These are phyloP conservation scores for Crithidia fasciculata DNA, from an alignment of 208 protist genomes.

Conservation along the genomic window DNA sequence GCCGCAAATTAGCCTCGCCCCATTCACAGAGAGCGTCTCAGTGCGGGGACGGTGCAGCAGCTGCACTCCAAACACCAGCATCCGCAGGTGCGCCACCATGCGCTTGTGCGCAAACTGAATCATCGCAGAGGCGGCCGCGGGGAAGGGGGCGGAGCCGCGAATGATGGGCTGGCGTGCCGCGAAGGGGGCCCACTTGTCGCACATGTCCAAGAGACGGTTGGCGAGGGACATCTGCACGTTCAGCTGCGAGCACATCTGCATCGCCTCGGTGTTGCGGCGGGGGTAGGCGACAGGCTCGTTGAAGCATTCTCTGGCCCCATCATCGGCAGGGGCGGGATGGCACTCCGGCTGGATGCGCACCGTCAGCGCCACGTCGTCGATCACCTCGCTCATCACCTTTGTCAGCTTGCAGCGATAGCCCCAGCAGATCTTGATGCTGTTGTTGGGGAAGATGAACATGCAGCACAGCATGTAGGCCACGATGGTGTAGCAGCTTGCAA, in stretches of 20 bases:
- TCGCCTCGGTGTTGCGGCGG: conserved; percentile 26
- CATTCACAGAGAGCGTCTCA: not conserved
- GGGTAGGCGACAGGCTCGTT: conserved; percentile 5
- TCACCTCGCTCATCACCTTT: conserved; percentile 39
- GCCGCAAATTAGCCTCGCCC: conserved; percentile 20
- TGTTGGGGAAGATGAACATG: conserved; percentile 67
- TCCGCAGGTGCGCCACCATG: conserved; percentile 25
- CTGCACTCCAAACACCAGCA: conserved; percentile 45
- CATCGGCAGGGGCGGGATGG: conserved; percentile 6
- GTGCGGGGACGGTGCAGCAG: conserved; percentile 39
- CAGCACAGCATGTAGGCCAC: conserved; percentile 56
- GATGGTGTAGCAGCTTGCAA: conserved; percentile 48
- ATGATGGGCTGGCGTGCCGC: conserved; percentile 28
- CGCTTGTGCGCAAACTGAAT: conserved; percentile 32
- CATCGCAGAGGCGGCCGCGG: conserved; percentile 11
- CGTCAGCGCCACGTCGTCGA: conserved; percentile 42
- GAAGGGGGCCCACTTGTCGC: conserved; percentile 46
- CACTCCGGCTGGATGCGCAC: conserved; percentile 17
- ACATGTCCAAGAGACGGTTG: conserved; percentile 26
- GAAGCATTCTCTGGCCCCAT: not conserved
- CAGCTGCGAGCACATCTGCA: conserved; percentile 47
- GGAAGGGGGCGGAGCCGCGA: conserved; percentile 31
- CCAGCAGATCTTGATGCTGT: conserved; percentile 63
- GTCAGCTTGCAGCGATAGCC: conserved; percentile 41
- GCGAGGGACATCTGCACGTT: conserved; percentile 29